Base-by-base conservation (phyloP, 352 stramenopile genomes). In the Globisporangium lucens region DNA sequence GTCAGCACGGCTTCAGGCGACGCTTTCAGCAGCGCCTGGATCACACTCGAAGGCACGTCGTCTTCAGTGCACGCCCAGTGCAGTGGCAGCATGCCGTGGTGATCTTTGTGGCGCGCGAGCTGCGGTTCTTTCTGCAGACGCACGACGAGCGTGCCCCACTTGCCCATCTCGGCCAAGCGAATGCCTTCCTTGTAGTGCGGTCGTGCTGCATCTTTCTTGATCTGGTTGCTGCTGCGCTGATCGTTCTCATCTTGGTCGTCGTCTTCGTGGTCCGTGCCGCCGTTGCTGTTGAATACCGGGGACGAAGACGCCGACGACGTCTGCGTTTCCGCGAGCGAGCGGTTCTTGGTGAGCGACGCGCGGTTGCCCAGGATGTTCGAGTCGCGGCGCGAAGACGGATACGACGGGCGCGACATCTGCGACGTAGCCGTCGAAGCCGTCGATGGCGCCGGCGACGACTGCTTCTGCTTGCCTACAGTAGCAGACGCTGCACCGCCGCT, bases 41-140 rank as follows among this genome's bases (percentile, higher is more conserved):
- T 75, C 3, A 86, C 82, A 15, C 73, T 78, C 4, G 83, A 63
- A 3, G 83, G 80, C n/a, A 86, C 85, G 63, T 95, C 84, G 66
- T 90, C 74, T 69, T 95, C 87, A 0, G 85, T 93, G 56, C 87
- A 94, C 27, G 87, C 87, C 87, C 87, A 94, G 73, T 94, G 87
- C 24, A 94, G 70, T 46, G 87, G 87, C 66, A 93, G 66, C 87
- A 94, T 94, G 38, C 87, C 87, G 67, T 95, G 86, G 63, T 93
- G 87, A 71, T 95, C 87, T 46, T 87, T 87, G 68, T 93, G 85
- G 27, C 79, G 74, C 43, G 87, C 87, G n/a, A 91, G 74, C 63
- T 89, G 77, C 36, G 85, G 83, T 52, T 92, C 78, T 7, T 73
- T 75, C 10, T 71, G 63, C 46, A 95, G 69, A 22, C 82, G 78